Percentiles rank a stretch among this genome's conserved stretches.
Evolutionary conservation across 2,329 filamentous ascomycete species (phyloP).

Genomic region (Plectosphaerella cucumerina): DNA sequence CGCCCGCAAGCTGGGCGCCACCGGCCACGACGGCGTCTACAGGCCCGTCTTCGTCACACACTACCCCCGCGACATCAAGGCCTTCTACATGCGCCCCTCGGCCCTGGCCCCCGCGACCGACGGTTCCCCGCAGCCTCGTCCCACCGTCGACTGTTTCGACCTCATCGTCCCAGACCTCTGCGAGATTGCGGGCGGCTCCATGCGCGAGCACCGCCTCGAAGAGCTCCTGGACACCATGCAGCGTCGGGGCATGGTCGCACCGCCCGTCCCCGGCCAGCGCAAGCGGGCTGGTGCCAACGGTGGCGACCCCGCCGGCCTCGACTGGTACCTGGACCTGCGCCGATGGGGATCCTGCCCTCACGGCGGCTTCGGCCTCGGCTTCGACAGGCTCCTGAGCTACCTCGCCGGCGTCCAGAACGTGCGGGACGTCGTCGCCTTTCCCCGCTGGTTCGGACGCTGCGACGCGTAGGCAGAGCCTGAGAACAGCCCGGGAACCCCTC

Average conservation of each 20-base stretch:
- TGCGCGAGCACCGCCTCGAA: constrained; percentile 76
- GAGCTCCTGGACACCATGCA: constrained; percentile 68
- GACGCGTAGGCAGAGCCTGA: constrained; percentile 41
- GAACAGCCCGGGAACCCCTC: background rate
- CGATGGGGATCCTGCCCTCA: constrained; percentile 90
- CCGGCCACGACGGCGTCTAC: constrained; percentile 36
- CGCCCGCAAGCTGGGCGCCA: constrained; percentile 58
- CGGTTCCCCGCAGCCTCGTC: constrained; percentile 14
- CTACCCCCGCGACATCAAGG: constrained; percentile 85
- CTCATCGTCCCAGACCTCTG: constrained; percentile 80
- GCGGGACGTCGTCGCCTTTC: constrained; percentile 82
- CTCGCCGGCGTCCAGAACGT: constrained; percentile 77
- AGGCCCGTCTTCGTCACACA: constrained; percentile 86
- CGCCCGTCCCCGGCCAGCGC: constrained; percentile 16
- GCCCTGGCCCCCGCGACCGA: constrained; percentile 2
- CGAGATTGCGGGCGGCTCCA: constrained; percentile 82
- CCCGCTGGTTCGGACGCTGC: constrained; percentile 65
- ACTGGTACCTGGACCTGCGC: constrained; percentile 86
- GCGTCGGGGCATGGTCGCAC: constrained; percentile 55
- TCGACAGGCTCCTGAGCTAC: constrained; percentile 82
- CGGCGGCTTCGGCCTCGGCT: constrained; percentile 86
- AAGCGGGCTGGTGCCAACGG: constrained; percentile 18
- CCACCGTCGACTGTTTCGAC: constrained; percentile 85
- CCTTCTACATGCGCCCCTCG: constrained; percentile 66
- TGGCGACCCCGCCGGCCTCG: constrained; percentile 39